A percentile compares a stretch with the other conserved stretches of the same genome.
These are phyloP conservation scores for Triticum urartu DNA, from an alignment of 176 grass and related monocot genomes.

Conservation along the genomic window DNA sequence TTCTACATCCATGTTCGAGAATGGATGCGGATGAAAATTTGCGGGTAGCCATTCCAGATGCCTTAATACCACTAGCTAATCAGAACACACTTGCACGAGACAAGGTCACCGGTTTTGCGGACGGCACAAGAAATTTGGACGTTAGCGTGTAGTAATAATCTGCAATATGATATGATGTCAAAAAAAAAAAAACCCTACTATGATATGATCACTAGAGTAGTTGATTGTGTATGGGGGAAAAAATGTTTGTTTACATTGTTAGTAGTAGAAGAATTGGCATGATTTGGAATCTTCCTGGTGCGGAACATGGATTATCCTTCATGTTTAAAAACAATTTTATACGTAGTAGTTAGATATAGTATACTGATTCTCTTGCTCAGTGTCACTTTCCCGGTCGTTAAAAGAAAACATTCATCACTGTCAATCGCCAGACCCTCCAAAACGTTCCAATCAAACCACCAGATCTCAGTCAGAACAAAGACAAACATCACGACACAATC, in stretches of 20 bases:
- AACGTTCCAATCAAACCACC: background rate
- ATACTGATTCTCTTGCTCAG: conserved; percentile 16
- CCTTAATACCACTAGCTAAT: background rate
- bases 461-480: background rate
- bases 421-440: conserved; percentile 10
- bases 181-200: no score
- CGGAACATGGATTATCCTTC: conserved; percentile 33
- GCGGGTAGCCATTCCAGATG: no score
- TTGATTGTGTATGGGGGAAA: background rate
- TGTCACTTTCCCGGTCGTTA: conserved; percentile 47
- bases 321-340: conserved; percentile 18
- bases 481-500: background rate
- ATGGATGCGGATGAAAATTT: no score
- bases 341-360: conserved; percentile 12
- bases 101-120: background rate
- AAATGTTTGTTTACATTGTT: background rate
- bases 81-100: background rate
- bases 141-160: no score
- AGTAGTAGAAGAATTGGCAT: background rate
- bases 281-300: conserved; percentile 23
- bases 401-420: conserved; percentile 23
- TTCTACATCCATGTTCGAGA: no score
- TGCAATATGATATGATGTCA: no score
- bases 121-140: conserved; percentile 5
- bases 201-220: background rate